A percentile compares a stretch with the other conserved stretches of the same genome.
Conservation (phyloP, 495 filamentous ascomycete genomes). For the Pseudotulostoma volvatum region DNA sequence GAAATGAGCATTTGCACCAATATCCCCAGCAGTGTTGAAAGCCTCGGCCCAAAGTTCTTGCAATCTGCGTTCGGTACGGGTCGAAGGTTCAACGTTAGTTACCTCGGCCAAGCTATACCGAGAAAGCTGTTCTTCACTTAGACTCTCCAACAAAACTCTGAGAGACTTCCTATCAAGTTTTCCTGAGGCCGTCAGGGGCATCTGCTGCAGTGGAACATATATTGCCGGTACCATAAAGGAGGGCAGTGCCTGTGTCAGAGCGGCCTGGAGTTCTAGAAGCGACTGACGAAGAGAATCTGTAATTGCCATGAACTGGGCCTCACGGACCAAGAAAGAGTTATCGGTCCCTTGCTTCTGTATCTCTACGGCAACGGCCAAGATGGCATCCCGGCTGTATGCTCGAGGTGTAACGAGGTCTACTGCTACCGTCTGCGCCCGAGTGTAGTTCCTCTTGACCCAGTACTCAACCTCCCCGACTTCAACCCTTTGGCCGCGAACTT, state of each 20-base stretch:
- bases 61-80: constrained; percentile 12
- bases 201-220: constrained; percentile 26
- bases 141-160: constrained; percentile 1
- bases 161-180: constrained; percentile 28
- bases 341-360: constrained; percentile 20
- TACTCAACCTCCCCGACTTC: constrained; percentile 39
- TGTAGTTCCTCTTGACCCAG: too few species aligned
- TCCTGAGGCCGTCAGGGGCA: constrained; percentile 26
- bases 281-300: too few species aligned
- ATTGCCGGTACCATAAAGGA: constrained; percentile 29
- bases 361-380: constrained; percentile 1
- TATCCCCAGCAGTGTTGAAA: constrained; percentile 7
- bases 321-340: constrained; percentile 10
- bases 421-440: too few species aligned
- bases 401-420: too few species aligned
- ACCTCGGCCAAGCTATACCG: background rate
- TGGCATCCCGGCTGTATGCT: too few species aligned
- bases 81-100: constrained; percentile 3
- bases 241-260: constrained; percentile 17
- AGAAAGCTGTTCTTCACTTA: background rate
- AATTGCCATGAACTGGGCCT: too few species aligned
- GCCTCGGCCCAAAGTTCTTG: constrained; percentile 10
- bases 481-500: constrained; percentile 37
- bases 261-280: too few species aligned
- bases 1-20: constrained; percentile 31